Percentiles rank a stretch among this genome's conserved stretches.
These are phyloP conservation scores for Penicillium polonicum DNA, from an alignment of 2,329 filamentous ascomycete genomes.

Conservation along the genomic window DNA sequence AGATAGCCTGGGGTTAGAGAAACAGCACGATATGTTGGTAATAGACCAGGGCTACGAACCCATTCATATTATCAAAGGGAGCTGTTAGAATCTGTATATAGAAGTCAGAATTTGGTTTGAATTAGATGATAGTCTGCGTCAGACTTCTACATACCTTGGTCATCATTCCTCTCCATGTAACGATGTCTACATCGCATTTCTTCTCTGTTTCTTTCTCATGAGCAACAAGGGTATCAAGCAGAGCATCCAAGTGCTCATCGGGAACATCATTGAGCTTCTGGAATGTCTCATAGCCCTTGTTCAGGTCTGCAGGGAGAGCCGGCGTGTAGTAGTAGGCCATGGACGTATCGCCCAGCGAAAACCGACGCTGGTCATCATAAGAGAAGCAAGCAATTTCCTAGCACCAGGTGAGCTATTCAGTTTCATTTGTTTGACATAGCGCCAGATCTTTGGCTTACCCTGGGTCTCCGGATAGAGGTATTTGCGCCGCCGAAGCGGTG, in stretches of 20 bases:
- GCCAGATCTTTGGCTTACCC: slow-evolving; percentile 49
- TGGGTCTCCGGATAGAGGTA: slow-evolving; percentile 72
- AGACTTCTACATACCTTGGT: slow-evolving; percentile 67
- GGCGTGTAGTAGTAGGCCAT: slow-evolving; percentile 87
- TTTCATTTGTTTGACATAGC: not conserved
- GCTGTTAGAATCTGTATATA: slow-evolving; percentile 71
- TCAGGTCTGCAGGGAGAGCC: slow-evolving; percentile 68
- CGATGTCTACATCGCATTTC: slow-evolving; percentile 71
- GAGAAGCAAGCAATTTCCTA: slow-evolving; percentile 93
- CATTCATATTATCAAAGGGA: slow-evolving; percentile 78
- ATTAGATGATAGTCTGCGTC: not conserved
- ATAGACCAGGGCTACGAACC: slow-evolving; percentile 50
- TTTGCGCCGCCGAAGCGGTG: slow-evolving; percentile 66
- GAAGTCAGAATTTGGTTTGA: not conserved
- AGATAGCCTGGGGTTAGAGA: slow-evolving; percentile 1
- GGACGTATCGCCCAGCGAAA: slow-evolving; percentile 73
- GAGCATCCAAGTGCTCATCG: slow-evolving; percentile 85
- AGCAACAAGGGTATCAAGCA: slow-evolving; percentile 72
- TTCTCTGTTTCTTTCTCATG: slow-evolving; percentile 68
- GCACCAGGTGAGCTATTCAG: slow-evolving; percentile 7
- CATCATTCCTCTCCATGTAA: slow-evolving; percentile 98
- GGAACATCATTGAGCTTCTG: slow-evolving; percentile 74
- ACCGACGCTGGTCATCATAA: slow-evolving; percentile 79
- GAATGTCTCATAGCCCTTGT: slow-evolving; percentile 77
- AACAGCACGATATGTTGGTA: not conserved